These are phyloP conservation scores for Trebouxia sp. DNA, from an alignment of 139 green algal genomes.

Conservation along the genomic window DNA sequence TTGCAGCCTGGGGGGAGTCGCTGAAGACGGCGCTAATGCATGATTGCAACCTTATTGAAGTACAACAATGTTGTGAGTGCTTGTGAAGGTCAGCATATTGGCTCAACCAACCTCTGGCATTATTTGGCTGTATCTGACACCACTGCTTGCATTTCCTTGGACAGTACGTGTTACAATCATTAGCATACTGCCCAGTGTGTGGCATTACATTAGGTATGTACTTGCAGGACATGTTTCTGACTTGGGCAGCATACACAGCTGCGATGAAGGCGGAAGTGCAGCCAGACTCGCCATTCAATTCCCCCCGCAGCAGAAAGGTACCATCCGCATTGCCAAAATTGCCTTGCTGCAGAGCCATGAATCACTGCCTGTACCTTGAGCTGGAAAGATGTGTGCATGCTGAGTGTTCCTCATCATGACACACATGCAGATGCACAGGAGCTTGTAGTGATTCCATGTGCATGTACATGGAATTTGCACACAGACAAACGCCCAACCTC, in stretches of 20 bases:
- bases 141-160: no score
- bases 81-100: no score
- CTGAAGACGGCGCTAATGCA: no score
- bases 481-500: constrained; percentile 22
- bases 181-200: no score
- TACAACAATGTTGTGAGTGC: no score
- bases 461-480: background rate
- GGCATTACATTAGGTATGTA: background rate
- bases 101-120: no score
- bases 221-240: constrained; percentile 29
- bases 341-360: background rate
- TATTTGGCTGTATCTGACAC: no score
- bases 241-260: constrained; percentile 43
- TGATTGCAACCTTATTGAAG: no score
- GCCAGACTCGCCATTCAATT: constrained; percentile 45
- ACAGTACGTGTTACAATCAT: no score
- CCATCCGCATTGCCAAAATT: background rate
- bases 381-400: background rate
- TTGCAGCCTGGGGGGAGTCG: no score
- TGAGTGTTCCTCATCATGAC: background rate
- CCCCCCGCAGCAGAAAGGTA: constrained; percentile 35
- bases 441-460: background rate
- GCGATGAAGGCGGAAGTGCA: constrained; percentile 41
- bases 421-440: background rate
- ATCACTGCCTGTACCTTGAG: background rate